Evolutionary conservation across 345 rosid genomes (phyloP), one percentile per base, ranked within the genome.

Genomic region (Acer yangbiense): DNA sequence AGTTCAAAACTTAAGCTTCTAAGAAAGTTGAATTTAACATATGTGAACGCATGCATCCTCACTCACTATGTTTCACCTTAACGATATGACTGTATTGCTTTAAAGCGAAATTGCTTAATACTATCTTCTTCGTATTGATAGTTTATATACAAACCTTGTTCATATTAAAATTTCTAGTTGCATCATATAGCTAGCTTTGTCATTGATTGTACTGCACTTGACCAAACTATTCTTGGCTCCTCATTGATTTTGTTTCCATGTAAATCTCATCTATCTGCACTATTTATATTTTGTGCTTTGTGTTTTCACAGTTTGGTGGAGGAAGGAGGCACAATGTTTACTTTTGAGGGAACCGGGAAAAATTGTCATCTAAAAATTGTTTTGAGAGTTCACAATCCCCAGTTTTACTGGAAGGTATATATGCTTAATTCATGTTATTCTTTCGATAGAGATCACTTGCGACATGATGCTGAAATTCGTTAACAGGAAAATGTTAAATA

Each of bases 371-470:
- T 85, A 70, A 88, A 84, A 79, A 77, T 86, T 78, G 78, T 81
- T 48, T 76, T 95, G 82, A 92, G 81, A 81, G 85, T 95, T 77
- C 95, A 93, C 84, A 88, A 77, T 84, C 95, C 97, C 60, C 93
- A 86, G 69, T 92, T 95, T 86, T 93, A 95, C 83, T 93, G 98
- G 95, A 95, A 95, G 98, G 99, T 93, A 80, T 48, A 12, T 35
- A 10, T 48, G 65, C 69, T 3, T 35, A 7, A 32, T 20, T n/a
- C 13, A n/a, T 35, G 1, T 21, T 41, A 29, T 14, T 0, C 3
- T 63, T 52, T 27, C 9, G 25, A 46, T 52, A 62, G 71, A 1
- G 21, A 75, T 75, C 20, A 7, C 52, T 50, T 18, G 48, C 32
- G 21, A n/a, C 21, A 6, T 27, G 29, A 46, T 46, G 50, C 50